These are phyloP conservation scores for Chloropicon primus DNA, from an alignment of 139 green algal species.

Conservation along the genomic window DNA sequence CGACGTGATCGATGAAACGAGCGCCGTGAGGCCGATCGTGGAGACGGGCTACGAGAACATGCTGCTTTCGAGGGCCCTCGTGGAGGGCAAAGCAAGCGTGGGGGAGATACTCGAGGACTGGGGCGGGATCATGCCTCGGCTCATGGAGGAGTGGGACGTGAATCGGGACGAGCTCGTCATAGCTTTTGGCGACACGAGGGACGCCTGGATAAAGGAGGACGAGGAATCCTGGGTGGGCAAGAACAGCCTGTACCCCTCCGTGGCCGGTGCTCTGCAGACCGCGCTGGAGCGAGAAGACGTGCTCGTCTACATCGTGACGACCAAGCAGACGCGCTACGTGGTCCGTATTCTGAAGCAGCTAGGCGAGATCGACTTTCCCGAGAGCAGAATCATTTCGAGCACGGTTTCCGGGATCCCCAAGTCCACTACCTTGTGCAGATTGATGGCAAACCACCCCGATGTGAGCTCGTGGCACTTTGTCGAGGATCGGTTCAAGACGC, in stretches of 20 bases:
- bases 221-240: constrained; percentile 75
- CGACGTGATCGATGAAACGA: constrained; percentile 67
- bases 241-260: constrained; percentile 83
- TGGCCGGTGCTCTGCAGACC: constrained; percentile 45
- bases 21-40: constrained; percentile 75
- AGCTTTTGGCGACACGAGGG: constrained; percentile 76
- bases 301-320: constrained; percentile 95
- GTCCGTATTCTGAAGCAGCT: constrained; percentile 62
- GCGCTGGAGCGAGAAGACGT: constrained; percentile 24
- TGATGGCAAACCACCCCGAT: constrained; percentile 41
- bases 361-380: constrained; percentile 56
- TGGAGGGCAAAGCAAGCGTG: constrained; percentile 48
- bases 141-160: constrained; percentile 59
- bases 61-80: constrained; percentile 72
- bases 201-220: constrained; percentile 86
- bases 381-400: constrained; percentile 66
- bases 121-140: constrained; percentile 42
- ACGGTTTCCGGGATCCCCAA: constrained; percentile 62
- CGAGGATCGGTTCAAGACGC: constrained; percentile 77
- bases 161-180: constrained; percentile 47
- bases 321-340: constrained; percentile 72
- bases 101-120: constrained; percentile 66
- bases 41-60: constrained; percentile 98
- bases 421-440: constrained; percentile 45
- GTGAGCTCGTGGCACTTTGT: constrained; percentile 53